These are phyloP conservation scores for Fusarium praegraminearum DNA, from an alignment of 2,329 filamentous ascomycete species.

Conservation along the genomic window DNA sequence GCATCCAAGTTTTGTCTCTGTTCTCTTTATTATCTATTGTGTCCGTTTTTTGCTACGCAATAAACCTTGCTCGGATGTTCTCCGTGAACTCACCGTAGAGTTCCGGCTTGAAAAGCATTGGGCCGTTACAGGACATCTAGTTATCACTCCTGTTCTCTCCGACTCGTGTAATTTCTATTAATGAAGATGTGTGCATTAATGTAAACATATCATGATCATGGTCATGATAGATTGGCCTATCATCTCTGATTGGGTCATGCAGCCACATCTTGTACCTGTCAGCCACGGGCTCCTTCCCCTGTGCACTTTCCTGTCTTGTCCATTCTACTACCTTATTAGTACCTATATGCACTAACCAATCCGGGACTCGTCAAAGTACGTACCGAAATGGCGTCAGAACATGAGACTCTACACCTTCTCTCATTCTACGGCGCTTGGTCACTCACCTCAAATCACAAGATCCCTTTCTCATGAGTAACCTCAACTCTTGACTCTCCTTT, in stretches of 20 bases:
- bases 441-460: constrained; percentile 20
- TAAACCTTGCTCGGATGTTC: constrained; percentile 24
- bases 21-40: neutral
- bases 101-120: constrained; percentile 1
- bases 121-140: neutral
- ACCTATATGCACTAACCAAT: neutral
- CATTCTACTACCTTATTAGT: neutral
- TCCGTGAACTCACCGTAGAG: constrained; percentile 23
- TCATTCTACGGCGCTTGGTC: neutral
- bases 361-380: neutral
- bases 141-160: constrained; percentile 5
- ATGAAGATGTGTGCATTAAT: neutral
- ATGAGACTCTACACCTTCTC: constrained; percentile 20
- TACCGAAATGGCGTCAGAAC: constrained; percentile 39
- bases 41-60: constrained; percentile 5
- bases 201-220: neutral
- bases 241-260: constrained; percentile 24
- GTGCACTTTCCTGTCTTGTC: constrained; percentile 7
- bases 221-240: constrained; percentile 23
- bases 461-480: constrained; percentile 8
- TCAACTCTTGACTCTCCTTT: constrained; percentile 1
- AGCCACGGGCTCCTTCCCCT: constrained; percentile 31
- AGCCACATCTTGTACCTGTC: constrained; percentile 34
- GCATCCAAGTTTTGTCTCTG: constrained; percentile 8
- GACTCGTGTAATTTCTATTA: neutral